Evolutionary conservation across 2,329 filamentous ascomycete genomes (phyloP).

Genomic region (Colletotrichum higginsianum): DNA sequence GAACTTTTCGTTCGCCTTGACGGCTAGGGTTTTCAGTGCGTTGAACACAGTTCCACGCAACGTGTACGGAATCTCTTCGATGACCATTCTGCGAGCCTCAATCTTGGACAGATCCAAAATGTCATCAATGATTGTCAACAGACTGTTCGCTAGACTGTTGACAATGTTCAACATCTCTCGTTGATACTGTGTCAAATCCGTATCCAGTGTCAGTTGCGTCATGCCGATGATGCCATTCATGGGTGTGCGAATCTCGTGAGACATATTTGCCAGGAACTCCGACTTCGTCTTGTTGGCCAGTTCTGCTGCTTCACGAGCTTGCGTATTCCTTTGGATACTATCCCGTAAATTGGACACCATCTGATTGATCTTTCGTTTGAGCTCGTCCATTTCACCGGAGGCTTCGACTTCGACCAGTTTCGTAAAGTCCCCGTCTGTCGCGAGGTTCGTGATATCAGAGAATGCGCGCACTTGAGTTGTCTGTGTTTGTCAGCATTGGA

Average conservation of each 20-base stretch:
- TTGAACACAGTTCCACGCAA: constrained; percentile 96
- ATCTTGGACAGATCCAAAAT: constrained; percentile 84
- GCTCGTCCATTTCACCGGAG: constrained; percentile 98
- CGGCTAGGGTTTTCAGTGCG: constrained; percentile 94
- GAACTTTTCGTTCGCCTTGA: constrained; percentile 96
- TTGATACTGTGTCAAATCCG: constrained; percentile 93
- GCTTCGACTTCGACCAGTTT: constrained; percentile 97
- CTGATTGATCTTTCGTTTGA: constrained; percentile 99
- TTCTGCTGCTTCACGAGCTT: constrained; percentile 95
- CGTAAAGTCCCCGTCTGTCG: constrained; percentile 96
- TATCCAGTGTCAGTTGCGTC: constrained; percentile 96
- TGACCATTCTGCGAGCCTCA: constrained; percentile 97
- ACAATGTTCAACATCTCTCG: constrained; percentile 99
- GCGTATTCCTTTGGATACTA: constrained; percentile 96
- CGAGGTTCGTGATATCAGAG: constrained; percentile 97
- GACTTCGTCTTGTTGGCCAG: constrained; percentile 98
- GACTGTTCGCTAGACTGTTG: constrained; percentile 94
- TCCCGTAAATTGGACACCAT: constrained; percentile 98
- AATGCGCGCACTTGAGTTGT: constrained; percentile 98
- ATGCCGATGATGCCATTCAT: constrained; percentile 99
- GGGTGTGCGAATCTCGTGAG: constrained; percentile 96
- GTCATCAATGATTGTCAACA: constrained; percentile 96
- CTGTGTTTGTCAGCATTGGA: constrained; percentile 62
- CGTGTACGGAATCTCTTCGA: constrained; percentile 98
- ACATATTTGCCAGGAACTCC: constrained; percentile 99